Base-by-base conservation (phyloP, 148 eudicot species). In the Vaccinium macrocarpon region DNA sequence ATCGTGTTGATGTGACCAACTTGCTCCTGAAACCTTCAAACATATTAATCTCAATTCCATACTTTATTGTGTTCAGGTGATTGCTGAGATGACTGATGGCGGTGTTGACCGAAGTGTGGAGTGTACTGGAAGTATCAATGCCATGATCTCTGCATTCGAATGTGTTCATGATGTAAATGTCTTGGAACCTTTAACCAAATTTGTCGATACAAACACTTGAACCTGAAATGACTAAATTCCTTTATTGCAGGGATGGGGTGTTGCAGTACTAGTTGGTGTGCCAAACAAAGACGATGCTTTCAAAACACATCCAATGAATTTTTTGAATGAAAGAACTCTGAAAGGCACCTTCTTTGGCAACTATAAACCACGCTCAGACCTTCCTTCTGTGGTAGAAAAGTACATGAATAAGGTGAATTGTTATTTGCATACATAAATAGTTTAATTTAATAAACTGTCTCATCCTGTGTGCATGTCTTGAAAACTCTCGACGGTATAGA, bases 91-190 rank as follows among this genome's bases (percentile, higher is more conserved):
- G 70, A 64, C 70, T 64, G 70, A 87, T 77, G 94, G 94, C 18
- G 94, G 94, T 59, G 94, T 87, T 15, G 94, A 90, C 82, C 76
- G 92, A n/a, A 87, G 90, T 46, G 72, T 92, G 10, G 94, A 92
- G 71, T 92, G 93, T 73, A 92, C 94, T 53, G 94, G 94, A 64
- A 89, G 87, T 38, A 15, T 89, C 53, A 86, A 90, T 27, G 94
- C 94, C 29, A 92, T 92, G 94, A 89, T 92, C 27, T 89, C 91
- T 32, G 93, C 93, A 66, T 90, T 92, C 21, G 93, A 90, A 86
- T 90, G 91, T 51, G 93, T 90, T 35, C 93, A 90, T 73, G 94
- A 91, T 84, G 92, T 90, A 85, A 74, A 46, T 78, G 76, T n/a
- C 19, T 59, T 21, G 2, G 5, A 5, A 55, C 11, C 16, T 23